A percentile compares a stretch with the other conserved stretches of the same genome.
These are phyloP conservation scores for Nidula niveotomentosa DNA, from an alignment of 1,284 basidiomycete species.

Conservation along the genomic window DNA sequence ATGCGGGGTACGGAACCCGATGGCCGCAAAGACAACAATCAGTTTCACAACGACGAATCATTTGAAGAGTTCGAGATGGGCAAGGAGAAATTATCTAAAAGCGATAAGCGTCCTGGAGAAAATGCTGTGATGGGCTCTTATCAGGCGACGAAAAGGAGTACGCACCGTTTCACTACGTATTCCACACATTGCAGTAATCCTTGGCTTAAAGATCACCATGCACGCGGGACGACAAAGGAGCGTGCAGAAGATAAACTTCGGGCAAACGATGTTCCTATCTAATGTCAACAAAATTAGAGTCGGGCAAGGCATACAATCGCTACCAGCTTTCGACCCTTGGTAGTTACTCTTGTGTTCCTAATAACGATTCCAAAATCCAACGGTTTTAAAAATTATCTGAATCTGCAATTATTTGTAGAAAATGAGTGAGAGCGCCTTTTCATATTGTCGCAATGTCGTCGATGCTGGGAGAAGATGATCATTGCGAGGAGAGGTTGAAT, in stretches of 20 bases:
- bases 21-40: conserved; percentile 7
- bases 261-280: not conserved
- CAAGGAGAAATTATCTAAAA: not conserved
- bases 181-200: not conserved
- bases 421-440: too few relatives aligned
- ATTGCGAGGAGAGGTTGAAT: too few relatives aligned
- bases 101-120: conserved; percentile 2
- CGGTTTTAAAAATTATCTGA: too few relatives aligned
- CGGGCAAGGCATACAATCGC: not conserved
- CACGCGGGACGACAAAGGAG: conserved; percentile 8
- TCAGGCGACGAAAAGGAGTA: conserved; percentile 11
- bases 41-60: conserved; percentile 15
- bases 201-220: conserved; percentile 12
- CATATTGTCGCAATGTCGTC: too few relatives aligned
- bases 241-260: conserved; percentile 2
- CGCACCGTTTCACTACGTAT: not conserved
- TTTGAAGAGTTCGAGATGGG: conserved; percentile 19
- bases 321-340: not conserved
- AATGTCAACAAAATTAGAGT: not conserved
- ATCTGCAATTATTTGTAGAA: too few relatives aligned
- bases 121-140: conserved; percentile 3
- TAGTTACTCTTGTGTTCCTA: not conserved
- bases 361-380: not conserved
- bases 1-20: not conserved
- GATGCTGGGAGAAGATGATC: too few relatives aligned